phyloP scores from a whole-genome alignment of 225 moss, liverwort and hornwort species.

The Marchantia polymorpha region DNA sequence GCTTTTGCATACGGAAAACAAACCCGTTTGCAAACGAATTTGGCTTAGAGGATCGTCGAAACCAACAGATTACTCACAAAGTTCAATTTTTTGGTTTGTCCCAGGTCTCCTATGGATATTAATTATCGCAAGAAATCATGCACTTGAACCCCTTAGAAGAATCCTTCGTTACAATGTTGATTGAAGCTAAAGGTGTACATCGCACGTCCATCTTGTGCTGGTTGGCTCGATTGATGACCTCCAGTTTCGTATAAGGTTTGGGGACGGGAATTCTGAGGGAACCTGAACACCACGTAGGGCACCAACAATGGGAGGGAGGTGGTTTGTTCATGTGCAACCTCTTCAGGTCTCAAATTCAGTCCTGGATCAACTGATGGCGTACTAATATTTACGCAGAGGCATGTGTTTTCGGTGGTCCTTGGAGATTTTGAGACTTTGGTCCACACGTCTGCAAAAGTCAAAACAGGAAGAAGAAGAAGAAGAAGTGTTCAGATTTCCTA shows the following conservation, averaged over 20 bases:
- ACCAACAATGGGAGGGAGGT: background rate
- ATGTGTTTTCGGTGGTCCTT: background rate
- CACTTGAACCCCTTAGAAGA: background rate
- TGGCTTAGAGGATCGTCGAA: background rate
- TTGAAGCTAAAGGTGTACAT: background rate
- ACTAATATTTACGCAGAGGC: background rate
- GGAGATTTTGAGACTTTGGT: background rate
- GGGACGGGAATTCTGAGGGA: too few species aligned
- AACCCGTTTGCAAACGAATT: background rate
- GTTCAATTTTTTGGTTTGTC: background rate
- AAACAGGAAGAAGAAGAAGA: background rate
- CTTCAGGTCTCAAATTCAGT: background rate
- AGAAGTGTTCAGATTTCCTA: background rate
- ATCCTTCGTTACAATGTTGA: background rate
- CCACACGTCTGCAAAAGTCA: background rate
- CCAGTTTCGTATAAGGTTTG: background rate
- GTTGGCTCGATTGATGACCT: background rate
- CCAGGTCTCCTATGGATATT: background rate
- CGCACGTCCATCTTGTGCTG: background rate
- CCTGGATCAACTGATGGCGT: background rate
- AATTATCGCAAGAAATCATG: background rate
- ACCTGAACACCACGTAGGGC: too few species aligned
- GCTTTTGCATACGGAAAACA: background rate
- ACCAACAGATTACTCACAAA: background rate
- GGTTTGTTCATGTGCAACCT: background rate